Conservation (phyloP, 2,329 filamentous ascomycete genomes). For the Talaromyces sp. region DNA sequence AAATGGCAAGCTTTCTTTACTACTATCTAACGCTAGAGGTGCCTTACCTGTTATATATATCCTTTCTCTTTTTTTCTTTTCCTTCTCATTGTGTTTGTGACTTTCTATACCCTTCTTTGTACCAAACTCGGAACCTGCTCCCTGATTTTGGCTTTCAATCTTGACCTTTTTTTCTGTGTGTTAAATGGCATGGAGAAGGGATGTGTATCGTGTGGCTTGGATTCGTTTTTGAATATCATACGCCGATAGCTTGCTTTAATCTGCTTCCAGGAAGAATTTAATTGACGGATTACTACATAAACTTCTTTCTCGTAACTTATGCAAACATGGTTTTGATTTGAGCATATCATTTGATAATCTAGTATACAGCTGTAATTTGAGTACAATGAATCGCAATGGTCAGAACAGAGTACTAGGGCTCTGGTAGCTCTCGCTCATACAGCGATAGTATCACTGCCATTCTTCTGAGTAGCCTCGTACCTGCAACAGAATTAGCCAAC, state of each 20-base stretch:
- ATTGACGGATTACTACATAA: neutral
- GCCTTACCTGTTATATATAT: neutral
- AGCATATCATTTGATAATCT: neutral
- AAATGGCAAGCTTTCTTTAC: neutral
- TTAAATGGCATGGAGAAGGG: neutral
- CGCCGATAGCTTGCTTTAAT: neutral
- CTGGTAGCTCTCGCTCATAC: neutral
- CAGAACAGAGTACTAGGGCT: neutral
- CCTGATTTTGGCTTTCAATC: neutral
- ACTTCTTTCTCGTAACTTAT: no score
- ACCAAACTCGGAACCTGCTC: neutral
- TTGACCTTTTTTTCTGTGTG: neutral
- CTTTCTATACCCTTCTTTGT: neutral
- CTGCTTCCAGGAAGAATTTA: neutral
- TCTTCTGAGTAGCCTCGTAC: conserved; percentile 35
- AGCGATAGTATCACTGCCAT: conserved; percentile 8
- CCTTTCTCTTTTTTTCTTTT: neutral
- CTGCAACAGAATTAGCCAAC: conserved; percentile 15
- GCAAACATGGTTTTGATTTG: neutral
- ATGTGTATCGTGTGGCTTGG: neutral
- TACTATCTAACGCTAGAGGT: neutral
- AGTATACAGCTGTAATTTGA: neutral
- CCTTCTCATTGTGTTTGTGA: neutral
- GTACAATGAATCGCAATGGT: neutral
- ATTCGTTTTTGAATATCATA: neutral